These are phyloP conservation scores for Calonectria pauciramosa DNA, from an alignment of 2,329 filamentous ascomycete species.

Conservation along the genomic window DNA sequence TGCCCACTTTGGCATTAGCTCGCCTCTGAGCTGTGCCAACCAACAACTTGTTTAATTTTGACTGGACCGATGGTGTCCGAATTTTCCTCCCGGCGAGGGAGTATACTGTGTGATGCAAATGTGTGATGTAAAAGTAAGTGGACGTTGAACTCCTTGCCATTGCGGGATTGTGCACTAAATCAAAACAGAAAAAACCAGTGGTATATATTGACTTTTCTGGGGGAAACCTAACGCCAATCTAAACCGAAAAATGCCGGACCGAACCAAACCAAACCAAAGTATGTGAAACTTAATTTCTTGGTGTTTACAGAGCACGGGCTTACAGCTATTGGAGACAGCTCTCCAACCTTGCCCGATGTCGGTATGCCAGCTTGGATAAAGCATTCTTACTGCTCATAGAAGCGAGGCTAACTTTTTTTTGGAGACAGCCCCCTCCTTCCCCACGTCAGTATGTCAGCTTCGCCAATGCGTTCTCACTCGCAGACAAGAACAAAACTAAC, in stretches of 20 bases:
- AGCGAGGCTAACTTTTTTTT: not conserved
- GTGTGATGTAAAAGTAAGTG: not conserved
- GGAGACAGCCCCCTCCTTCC: not conserved
- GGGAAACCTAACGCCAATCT: too few species aligned
- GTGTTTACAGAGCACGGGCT: not conserved
- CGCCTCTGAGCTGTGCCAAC: not conserved
- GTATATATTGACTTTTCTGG: too few species aligned
- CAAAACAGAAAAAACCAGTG: too few species aligned
- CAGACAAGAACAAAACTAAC: not conserved
- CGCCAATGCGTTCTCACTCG: not conserved
- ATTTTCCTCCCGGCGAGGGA: not conserved
- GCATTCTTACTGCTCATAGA: too few species aligned
- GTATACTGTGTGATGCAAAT: not conserved
- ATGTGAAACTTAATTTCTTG: not conserved
- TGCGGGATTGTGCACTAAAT: not conserved
- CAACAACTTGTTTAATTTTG: not conserved
- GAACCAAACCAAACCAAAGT: not conserved
- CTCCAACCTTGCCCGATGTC: too few species aligned
- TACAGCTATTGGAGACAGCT: too few species aligned
- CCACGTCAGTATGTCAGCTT: not conserved
- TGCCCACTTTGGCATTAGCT: not conserved
- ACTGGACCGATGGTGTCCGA: not conserved
- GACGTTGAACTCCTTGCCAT: not conserved
- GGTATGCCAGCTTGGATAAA: too few species aligned
- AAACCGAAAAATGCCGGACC: too few species aligned